These are phyloP conservation scores for Acanthamoeba rhysodes DNA, from an alignment of 208 protist species.

Conservation along the genomic window DNA sequence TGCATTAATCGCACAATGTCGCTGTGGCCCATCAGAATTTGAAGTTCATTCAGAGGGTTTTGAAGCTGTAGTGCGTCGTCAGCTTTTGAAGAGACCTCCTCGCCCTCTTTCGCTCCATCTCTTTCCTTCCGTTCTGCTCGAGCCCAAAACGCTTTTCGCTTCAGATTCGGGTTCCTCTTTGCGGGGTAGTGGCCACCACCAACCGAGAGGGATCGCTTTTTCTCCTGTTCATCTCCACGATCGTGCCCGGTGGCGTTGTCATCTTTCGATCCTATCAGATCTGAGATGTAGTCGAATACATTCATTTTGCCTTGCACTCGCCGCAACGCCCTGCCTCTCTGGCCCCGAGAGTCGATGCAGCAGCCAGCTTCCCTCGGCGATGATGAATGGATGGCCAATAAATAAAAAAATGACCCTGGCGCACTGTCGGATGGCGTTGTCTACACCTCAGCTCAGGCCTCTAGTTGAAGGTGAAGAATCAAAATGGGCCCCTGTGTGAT, in stretches of 20 bases:
- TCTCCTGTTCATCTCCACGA: neutral
- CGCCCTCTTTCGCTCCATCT: neutral
- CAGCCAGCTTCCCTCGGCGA: too few species aligned
- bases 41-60: conserved; percentile 67
- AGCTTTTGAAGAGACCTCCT: neutral
- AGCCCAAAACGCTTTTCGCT: neutral
- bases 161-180: neutral
- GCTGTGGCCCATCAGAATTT: conserved; percentile 67
- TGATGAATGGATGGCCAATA: too few species aligned
- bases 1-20: conserved; percentile 74
- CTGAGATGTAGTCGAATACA: conserved; percentile 11
- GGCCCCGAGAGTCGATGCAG: too few species aligned
- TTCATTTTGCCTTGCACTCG: neutral
- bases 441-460: too few species aligned
- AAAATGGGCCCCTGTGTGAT: neutral
- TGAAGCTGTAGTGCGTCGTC: neutral
- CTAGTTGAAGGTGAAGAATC: too few species aligned
- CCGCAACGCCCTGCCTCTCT: too few species aligned
- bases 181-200: neutral
- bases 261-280: conserved; percentile 20
- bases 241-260: neutral
- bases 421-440: too few species aligned
- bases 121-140: neutral
- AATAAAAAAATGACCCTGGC: too few species aligned
- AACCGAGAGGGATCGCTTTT: neutral